Evolutionary conservation across 257 asterid species (phyloP), one percentile per base, ranked within the genome.

Genomic region (Verbascum thapsus): DNA sequence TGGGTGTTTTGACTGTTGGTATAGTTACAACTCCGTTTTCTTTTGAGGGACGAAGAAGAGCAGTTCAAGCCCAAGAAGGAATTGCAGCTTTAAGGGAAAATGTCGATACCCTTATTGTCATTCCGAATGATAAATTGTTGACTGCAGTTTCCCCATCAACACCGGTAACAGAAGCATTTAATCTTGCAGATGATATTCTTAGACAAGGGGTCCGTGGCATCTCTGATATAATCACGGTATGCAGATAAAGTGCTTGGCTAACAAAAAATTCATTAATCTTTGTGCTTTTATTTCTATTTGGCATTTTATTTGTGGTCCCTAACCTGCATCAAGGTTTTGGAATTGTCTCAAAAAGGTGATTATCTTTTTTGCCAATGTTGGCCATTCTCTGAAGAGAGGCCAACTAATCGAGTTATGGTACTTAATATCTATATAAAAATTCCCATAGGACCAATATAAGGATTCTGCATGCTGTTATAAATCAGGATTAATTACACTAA

Each of bases 11-110:
- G 83, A 94, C 99, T 52, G 97, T 94, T 57, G 99, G 99, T 20
- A 94, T 94, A 68, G 97, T 94, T 53, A 90, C 99, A 22, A 87
- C 97, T 53, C 99, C 99, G 19, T 94, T 94, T 77, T 85, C 99
- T 58, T 94, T 94, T 59, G 99, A 94, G 83, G 99, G 99, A 69
- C 84, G 96, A 69, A 79, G 94, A 74, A 90, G 97, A 79, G 87
- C 96, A 40, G 86, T 94, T 73, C 99, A 94, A 76, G 99, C 99
- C 74, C 99, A 90, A 72, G 99, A 94, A 90, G 99, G 99, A 70
- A 90, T 94, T 59, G 99, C 99, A 53, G 85, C 95, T 68, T 70
- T 94, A 70, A 82, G 99, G 72, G 99, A 94, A 70, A 94, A 90
- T 64, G 99, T 94, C 2, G 99, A 94, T 77, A 94, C 99, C 7